Conservation (phyloP, 148 eudicot species). For the Suaeda aralocaspica region DNA sequence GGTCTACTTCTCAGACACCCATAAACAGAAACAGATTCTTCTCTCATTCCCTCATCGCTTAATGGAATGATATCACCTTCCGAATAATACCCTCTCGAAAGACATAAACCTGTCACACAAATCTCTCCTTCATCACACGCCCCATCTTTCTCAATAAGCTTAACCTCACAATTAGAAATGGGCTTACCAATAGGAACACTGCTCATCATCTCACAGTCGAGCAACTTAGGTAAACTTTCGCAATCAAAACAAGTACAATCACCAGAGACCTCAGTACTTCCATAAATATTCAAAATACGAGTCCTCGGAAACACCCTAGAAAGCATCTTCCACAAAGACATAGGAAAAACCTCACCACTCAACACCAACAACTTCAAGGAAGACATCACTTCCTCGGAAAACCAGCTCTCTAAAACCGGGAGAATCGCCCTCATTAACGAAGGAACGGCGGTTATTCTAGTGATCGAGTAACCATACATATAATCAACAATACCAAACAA, state of each 20-base stretch:
- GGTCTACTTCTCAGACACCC: constrained; percentile 16
- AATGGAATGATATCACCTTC: constrained; percentile 32
- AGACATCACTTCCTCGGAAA: constrained; percentile 24
- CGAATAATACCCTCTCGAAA: constrained; percentile 59
- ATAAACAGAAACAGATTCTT: constrained; percentile 26
- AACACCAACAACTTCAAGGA: constrained; percentile 62
- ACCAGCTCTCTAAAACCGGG: constrained; percentile 47
- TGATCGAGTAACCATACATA: constrained; percentile 58
- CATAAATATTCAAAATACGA: constrained; percentile 76
- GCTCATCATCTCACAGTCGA: constrained; percentile 51
- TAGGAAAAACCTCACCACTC: constrained; percentile 78
- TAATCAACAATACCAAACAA: constrained; percentile 45
- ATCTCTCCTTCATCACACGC: constrained; percentile 63
- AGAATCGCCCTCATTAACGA: constrained; percentile 68
- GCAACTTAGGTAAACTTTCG: constrained; percentile 43
- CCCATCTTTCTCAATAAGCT: constrained; percentile 52
- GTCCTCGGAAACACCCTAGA: constrained; percentile 54
- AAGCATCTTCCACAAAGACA: constrained; percentile 55
- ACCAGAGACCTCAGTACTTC: constrained; percentile 95
- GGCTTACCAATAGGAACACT: constrained; percentile 82
- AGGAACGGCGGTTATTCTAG: constrained; percentile 75
- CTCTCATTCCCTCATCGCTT: constrained; percentile 35
- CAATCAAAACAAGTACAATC: constrained; percentile 94
- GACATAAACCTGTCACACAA: constrained; percentile 63
- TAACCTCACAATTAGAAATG: constrained; percentile 57